These are phyloP conservation scores for Inonotus obliquus DNA, from an alignment of 1,284 basidiomycete genomes.

Conservation along the genomic window DNA sequence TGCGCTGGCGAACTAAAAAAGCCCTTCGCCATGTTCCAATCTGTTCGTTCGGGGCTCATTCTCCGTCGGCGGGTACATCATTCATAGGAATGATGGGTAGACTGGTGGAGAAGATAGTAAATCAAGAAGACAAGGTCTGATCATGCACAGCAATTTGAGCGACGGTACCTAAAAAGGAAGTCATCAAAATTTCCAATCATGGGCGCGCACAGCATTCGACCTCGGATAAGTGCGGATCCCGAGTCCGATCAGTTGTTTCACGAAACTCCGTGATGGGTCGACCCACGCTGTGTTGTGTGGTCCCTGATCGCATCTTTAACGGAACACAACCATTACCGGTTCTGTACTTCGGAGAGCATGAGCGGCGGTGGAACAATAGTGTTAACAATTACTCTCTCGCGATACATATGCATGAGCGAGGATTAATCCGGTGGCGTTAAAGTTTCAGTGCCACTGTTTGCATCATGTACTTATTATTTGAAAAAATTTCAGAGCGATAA, in stretches of 20 bases:
- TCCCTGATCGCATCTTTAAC: neutral
- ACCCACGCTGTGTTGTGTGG: no score
- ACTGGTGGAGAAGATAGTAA: neutral
- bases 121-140: neutral
- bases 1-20: no score
- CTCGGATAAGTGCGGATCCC: neutral
- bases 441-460: no score
- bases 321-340: neutral
- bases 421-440: no score
- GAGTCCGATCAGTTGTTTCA: neutral
- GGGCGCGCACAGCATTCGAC: neutral
- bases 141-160: neutral
- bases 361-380: no score
- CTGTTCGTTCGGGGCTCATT: neutral
- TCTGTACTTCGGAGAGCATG: neutral
- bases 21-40: no score
- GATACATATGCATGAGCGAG: no score
- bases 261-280: neutral
- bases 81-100: neutral
- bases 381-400: no score
- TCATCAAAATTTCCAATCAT: neutral
- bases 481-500: no score
- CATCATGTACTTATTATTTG: no score
- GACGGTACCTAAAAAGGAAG: neutral
- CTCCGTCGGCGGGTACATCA: neutral